Conservation (phyloP, 495 filamentous ascomycete genomes). For the Acidiella bohemica region DNA sequence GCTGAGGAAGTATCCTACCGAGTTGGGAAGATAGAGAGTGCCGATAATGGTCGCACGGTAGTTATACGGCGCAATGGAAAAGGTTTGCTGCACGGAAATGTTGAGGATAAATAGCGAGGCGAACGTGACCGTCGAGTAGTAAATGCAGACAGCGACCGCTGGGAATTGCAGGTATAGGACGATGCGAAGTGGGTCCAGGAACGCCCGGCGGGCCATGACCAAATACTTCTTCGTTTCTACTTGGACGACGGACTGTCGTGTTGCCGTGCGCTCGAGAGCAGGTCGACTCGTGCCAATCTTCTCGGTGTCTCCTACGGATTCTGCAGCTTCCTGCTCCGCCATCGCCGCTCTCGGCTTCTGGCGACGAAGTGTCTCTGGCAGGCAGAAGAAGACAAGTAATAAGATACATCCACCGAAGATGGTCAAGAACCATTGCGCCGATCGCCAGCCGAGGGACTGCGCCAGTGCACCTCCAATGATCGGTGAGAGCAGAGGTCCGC, state of each 20-base stretch:
- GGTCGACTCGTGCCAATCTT: slow-evolving; percentile 16
- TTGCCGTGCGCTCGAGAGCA: slow-evolving; percentile 44
- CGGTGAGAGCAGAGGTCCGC: slow-evolving; percentile 70
- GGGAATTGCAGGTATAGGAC: slow-evolving; percentile 69
- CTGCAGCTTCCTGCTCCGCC: slow-evolving; percentile 14
- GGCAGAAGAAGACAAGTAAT: slow-evolving; percentile 36
- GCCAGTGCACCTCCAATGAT: slow-evolving; percentile 74
- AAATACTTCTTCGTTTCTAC: slow-evolving; percentile 40
- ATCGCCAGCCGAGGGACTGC: slow-evolving; percentile 62
- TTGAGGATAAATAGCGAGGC: slow-evolving; percentile 76
- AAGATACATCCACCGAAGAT: slow-evolving; percentile 48
- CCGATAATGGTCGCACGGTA: slow-evolving; percentile 63
- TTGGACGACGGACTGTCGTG: slow-evolving; percentile 48
- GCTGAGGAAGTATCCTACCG: slow-evolving; percentile 62
- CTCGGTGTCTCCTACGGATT: slow-evolving; percentile 2
- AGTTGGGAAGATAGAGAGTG: slow-evolving; percentile 68
- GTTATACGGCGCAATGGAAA: slow-evolving; percentile 58
- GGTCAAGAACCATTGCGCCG: slow-evolving; percentile 75
- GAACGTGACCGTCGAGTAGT: slow-evolving; percentile 72
- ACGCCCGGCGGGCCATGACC: slow-evolving; percentile 44
- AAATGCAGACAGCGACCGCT: slow-evolving; percentile 66
- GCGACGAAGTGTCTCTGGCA: slow-evolving; percentile 29
- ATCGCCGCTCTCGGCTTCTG: slow-evolving; percentile 12
- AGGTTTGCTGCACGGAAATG: slow-evolving; percentile 66
- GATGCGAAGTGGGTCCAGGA: slow-evolving; percentile 71